These are phyloP conservation scores for Fusarium sp. DNA, from an alignment of 2,329 filamentous ascomycete species.

Conservation along the genomic window DNA sequence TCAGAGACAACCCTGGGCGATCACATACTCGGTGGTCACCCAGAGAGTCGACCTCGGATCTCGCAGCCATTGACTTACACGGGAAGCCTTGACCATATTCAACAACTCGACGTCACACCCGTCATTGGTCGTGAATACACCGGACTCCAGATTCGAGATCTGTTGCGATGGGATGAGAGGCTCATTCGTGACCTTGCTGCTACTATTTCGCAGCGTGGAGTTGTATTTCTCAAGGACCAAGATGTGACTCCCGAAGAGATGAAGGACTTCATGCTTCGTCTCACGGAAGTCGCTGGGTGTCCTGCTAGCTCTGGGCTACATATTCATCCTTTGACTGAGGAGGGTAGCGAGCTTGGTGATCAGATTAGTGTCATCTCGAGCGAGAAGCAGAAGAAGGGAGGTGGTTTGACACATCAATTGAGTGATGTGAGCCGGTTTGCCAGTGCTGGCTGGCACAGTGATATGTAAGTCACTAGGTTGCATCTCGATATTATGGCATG, in stretches of 20 bases:
- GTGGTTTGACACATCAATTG: conserved; percentile 62
- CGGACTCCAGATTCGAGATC: conserved; percentile 50
- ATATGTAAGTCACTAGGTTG: conserved; percentile 55
- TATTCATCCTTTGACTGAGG: conserved; percentile 66
- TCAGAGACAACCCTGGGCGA: conserved; percentile 41
- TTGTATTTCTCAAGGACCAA: conserved; percentile 53
- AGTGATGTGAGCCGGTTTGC: conserved; percentile 63
- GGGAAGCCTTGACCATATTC: conserved; percentile 55
- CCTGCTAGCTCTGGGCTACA: conserved; percentile 64
- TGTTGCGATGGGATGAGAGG: conserved; percentile 56
- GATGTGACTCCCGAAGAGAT: conserved; percentile 52
- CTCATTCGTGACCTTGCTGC: conserved; percentile 66
- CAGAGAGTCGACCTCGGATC: conserved; percentile 46
- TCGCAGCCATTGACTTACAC: conserved; percentile 53
- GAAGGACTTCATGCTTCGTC: conserved; percentile 53
- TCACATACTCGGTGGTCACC: conserved; percentile 48
- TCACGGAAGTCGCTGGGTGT: conserved; percentile 49
- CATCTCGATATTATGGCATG: background rate
- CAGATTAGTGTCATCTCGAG: conserved; percentile 69
- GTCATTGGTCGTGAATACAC: conserved; percentile 63
- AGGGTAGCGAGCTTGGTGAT: conserved; percentile 64
- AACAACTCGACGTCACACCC: conserved; percentile 57
- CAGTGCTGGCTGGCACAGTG: conserved; percentile 59
- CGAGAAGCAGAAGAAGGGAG: conserved; percentile 66
- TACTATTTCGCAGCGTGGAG: conserved; percentile 57